Conservation (phyloP, 2,329 filamentous ascomycete species). For the Penicillium thymicola region DNA sequence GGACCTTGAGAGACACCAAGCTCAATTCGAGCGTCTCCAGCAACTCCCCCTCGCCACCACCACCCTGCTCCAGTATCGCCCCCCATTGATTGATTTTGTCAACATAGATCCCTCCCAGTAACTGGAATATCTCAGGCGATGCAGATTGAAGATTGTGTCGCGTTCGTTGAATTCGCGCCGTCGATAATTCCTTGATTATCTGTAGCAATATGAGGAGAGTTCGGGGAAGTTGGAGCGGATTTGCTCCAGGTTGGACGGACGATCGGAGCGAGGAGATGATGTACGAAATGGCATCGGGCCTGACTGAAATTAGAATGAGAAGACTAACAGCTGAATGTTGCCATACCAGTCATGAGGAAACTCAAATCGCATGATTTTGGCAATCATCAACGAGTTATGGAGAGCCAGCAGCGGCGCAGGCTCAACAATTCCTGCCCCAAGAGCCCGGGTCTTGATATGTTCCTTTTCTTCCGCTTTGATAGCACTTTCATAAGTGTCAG, state of each 20-base stretch:
- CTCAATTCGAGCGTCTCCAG: constrained; percentile 71
- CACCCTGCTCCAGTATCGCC: constrained; percentile 55
- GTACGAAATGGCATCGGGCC: constrained; percentile 49
- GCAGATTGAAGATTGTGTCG: constrained; percentile 73
- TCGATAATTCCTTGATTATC: constrained; percentile 85
- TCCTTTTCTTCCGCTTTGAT: constrained; percentile 69
- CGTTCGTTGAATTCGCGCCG: constrained; percentile 70
- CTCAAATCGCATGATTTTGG: constrained; percentile 85
- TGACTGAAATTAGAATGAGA: constrained; percentile 18
- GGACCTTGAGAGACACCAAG: constrained; percentile 70
- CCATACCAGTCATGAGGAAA: constrained; percentile 77
- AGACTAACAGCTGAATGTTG: not conserved
- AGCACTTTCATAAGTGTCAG: constrained; percentile 44
- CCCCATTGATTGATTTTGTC: constrained; percentile 70
- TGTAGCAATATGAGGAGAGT: constrained; percentile 75
- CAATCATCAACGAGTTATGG: constrained; percentile 82
- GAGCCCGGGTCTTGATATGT: constrained; percentile 68
- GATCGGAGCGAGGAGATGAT: constrained; percentile 64
- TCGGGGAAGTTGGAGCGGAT: constrained; percentile 66
- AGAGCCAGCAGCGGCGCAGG: constrained; percentile 71
- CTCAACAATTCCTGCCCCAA: constrained; percentile 75
- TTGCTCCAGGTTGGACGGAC: constrained; percentile 51
- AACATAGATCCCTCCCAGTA: constrained; percentile 75
- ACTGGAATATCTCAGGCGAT: constrained; percentile 77
- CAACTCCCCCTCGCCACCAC: constrained; percentile 57